These are phyloP conservation scores for Oropetium thomaeum DNA, from an alignment of 176 grass and related monocot species.

Conservation along the genomic window DNA sequence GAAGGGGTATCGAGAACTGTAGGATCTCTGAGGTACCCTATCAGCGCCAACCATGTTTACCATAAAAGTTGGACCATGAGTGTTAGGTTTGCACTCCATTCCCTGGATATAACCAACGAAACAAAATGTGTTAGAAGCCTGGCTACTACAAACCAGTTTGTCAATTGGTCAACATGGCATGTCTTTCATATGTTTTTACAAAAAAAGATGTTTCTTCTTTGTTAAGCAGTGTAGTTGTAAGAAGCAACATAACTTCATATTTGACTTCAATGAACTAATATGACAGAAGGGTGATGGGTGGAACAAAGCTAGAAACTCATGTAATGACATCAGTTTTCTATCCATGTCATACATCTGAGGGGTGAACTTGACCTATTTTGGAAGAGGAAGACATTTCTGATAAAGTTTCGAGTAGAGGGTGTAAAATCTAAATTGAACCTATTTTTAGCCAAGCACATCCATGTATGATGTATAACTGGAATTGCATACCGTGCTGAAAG, in stretches of 20 bases:
- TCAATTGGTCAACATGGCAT: background rate
- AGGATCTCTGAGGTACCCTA: constrained; percentile 57
- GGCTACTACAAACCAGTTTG: background rate
- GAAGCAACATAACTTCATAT: background rate
- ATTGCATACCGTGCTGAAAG: background rate
- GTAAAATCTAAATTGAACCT: background rate
- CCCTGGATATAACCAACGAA: constrained; percentile 55
- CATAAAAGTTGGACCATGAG: constrained; percentile 91
- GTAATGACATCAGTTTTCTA: background rate
- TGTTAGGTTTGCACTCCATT: constrained; percentile 96
- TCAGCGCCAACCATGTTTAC: constrained; percentile 95
- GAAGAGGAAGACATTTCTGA: background rate
- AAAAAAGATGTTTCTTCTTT: background rate
- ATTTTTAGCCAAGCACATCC: background rate
- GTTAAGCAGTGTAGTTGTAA: background rate
- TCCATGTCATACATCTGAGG: background rate
- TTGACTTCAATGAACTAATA: background rate
- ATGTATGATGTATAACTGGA: background rate
- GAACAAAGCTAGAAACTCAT: background rate
- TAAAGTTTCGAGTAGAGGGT: background rate
- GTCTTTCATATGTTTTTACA: background rate
- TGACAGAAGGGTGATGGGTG: background rate
- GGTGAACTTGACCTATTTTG: background rate
- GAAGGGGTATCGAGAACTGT: constrained; percentile 77
- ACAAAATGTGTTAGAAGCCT: background rate